phyloP scores from a whole-genome alignment of 305 asterid genomes.

The Salvia sclarea region DNA sequence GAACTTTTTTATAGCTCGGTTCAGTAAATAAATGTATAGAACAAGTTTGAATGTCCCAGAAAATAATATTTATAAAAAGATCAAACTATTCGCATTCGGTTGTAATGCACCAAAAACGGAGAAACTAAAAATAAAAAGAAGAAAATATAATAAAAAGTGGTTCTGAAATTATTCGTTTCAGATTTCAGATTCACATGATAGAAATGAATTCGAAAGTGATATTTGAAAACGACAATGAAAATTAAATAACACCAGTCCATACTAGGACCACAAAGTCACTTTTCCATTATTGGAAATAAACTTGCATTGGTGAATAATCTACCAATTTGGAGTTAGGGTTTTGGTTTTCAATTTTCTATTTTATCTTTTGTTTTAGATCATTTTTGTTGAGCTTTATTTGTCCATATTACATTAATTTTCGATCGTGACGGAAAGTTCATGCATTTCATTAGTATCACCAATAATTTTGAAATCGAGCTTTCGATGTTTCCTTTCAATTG shows the following conservation, averaged over 20 bases:
- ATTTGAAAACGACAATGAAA: constrained; percentile 17
- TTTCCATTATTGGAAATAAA: constrained; percentile 11
- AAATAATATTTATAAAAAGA: background rate
- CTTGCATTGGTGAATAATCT: constrained; percentile 16
- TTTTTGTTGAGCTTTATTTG: background rate
- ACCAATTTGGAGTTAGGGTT: background rate
- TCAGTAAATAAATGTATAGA: background rate
- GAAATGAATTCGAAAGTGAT: constrained; percentile 29
- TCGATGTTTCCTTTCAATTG: too few relatives aligned
- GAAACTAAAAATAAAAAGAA: background rate
- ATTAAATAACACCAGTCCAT: background rate
- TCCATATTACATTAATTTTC: background rate
- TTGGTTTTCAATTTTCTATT: background rate
- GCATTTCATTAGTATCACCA: background rate
- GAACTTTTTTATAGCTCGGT: background rate
- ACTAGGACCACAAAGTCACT: constrained; percentile 38
- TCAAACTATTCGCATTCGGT: background rate
- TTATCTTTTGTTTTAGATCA: background rate
- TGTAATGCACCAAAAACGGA: background rate
- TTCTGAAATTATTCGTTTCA: constrained; percentile 25
- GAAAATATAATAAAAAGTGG: background rate
- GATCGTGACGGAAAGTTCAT: background rate
- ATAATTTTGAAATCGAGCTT: background rate
- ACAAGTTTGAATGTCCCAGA: background rate
- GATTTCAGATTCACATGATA: constrained; percentile 30